A percentile compares a stretch with the other conserved stretches of the same genome.
These are phyloP conservation scores for Hypoxylon rubiginosum DNA, from an alignment of 2,329 filamentous ascomycete genomes.

Conservation along the genomic window DNA sequence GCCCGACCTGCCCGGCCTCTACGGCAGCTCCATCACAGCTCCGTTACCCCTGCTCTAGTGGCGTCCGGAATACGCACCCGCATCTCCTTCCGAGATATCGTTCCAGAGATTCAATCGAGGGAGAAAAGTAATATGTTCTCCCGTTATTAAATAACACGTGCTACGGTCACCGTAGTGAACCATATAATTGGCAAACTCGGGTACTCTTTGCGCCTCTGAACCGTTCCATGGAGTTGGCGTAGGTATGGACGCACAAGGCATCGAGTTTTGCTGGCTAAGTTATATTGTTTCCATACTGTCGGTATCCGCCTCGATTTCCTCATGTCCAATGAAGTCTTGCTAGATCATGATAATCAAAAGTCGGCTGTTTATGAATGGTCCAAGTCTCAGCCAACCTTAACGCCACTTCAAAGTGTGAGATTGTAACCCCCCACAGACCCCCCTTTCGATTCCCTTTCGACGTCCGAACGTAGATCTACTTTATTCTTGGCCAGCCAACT, in stretches of 20 bases:
- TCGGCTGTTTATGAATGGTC: constrained; percentile 4
- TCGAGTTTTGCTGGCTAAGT: constrained; percentile 11
- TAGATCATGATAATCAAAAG: constrained; percentile 12
- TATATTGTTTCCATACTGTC: constrained; percentile 33
- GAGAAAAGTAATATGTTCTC: neutral
- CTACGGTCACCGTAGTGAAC: constrained; percentile 27
- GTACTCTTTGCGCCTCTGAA: constrained; percentile 11
- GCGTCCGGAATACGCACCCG: constrained; percentile 28
- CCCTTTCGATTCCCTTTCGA: neutral
- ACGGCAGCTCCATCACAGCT: neutral
- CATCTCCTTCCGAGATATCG: constrained; percentile 23
- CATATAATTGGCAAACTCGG: constrained; percentile 18
- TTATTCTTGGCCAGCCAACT: constrained; percentile 6
- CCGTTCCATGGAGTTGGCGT: constrained; percentile 14
- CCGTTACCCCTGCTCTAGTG: constrained; percentile 17
- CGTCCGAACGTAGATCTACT: neutral
- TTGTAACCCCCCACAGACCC: constrained; percentile 2
- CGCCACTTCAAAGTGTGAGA: constrained; percentile 13
- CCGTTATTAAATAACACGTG: constrained; percentile 21
- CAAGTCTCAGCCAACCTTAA: constrained; percentile 11
- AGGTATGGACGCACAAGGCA: constrained; percentile 16
- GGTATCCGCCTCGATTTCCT: constrained; percentile 34
- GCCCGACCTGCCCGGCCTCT: constrained; percentile 21
- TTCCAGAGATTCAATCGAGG: constrained; percentile 21
- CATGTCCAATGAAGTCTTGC: constrained; percentile 7